Evolutionary conservation across 495 filamentous ascomycete species (phyloP), one percentile per base, ranked within the genome.

Genomic region (Penicillium diatomitis): DNA sequence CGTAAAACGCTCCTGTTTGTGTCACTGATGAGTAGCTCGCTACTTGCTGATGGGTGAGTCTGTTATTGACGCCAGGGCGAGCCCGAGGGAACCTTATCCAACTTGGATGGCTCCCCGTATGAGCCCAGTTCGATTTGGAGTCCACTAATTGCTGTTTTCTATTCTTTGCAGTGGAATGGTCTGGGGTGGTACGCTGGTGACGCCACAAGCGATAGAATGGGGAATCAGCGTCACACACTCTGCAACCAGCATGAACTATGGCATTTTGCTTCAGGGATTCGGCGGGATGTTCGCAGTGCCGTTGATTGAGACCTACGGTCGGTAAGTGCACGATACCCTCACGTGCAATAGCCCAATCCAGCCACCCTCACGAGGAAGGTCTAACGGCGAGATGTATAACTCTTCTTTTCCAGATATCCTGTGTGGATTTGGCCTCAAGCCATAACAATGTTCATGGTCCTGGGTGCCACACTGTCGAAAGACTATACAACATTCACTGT

Each of bases 221-320:
- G 44, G 62, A n/a, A 73, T 77, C 52, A 61, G 49, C 5, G 43
- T 73, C 32, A 47, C 62, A 6, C 62, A 69, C 32, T 69, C 75
- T 6, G 62, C 69, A 0, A 68, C 66, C 6, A 77, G 73, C 10
- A 68, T 74, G 57, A 71, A 66, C 55, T 73, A 69, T 32, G 73
- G 71, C 11, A 71, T 80, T 49, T 62, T 79, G 48, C 60, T 77
- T 46, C 74, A 78, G 53, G 76, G 73, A 0, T 68, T 75, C 42
- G 75, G 76, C 30, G 74, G 76, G 6, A 58, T 78, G n/a, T 62
- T 77, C 46, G 74, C 70, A 0, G 74, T 79, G 8, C 73, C 73
- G 4, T 51, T 78, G 0, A 66, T 71, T 42, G 69, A 76, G 46
- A 61, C 70, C 11, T 77, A 69, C 56, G 76, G 75, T 36, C 63